Evolutionary conservation across 2,329 filamentous ascomycete species (phyloP).

Genomic region (Fusarium concolor): DNA sequence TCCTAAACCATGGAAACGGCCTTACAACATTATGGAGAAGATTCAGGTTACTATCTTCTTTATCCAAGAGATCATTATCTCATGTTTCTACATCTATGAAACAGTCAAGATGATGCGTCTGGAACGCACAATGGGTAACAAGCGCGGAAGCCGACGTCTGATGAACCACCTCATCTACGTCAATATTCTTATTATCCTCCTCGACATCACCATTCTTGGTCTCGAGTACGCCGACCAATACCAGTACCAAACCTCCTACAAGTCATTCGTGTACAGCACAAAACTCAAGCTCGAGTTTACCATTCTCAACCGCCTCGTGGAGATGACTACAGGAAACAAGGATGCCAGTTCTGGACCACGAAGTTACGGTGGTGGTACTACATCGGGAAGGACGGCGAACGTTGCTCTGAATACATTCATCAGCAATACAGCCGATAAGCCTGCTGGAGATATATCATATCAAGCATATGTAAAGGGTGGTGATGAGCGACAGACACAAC

Average conservation of each 20-base stretch:
- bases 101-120: conserved; percentile 61
- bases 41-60: conserved; percentile 68
- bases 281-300: conserved; percentile 57
- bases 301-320: conserved; percentile 54
- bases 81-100: conserved; percentile 64
- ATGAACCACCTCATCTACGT: conserved; percentile 58
- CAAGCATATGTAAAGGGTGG: conserved; percentile 43
- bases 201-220: conserved; percentile 57
- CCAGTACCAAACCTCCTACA: conserved; percentile 53
- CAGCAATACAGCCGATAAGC: conserved; percentile 27
- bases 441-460: conserved; percentile 32
- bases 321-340: conserved; percentile 46
- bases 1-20: conserved; percentile 33
- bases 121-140: conserved; percentile 50
- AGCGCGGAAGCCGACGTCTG: conserved; percentile 38
- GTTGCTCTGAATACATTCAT: conserved; percentile 41
- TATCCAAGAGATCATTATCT: conserved; percentile 66
- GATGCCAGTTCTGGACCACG: conserved; percentile 42
- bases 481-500: conserved; percentile 19
- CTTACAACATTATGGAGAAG: conserved; percentile 63
- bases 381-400: conserved; percentile 15
- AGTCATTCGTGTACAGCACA: conserved; percentile 53
- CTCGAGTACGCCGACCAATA: conserved; percentile 54
- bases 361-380: conserved; percentile 30
- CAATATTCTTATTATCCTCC: conserved; percentile 59